Conservation (phyloP, 2,329 filamentous ascomycete species). For the Penicillium sumatraense region DNA sequence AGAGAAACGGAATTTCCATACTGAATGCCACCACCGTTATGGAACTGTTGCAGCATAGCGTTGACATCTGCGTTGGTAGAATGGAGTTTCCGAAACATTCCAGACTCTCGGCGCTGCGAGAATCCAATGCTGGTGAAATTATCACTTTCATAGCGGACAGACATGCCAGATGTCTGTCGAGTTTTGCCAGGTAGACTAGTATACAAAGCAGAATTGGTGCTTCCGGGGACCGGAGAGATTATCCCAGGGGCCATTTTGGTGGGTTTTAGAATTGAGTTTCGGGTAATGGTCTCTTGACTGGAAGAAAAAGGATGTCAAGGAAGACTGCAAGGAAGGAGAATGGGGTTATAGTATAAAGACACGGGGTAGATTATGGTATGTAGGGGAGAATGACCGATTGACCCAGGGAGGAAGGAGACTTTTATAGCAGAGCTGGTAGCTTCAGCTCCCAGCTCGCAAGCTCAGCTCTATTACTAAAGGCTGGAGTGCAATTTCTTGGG, state of each 20-base stretch:
- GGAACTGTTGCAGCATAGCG: conserved; percentile 33
- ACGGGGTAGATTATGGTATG: too few relatives aligned
- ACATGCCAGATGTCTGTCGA: conserved; percentile 19
- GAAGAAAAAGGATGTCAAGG: too few relatives aligned
- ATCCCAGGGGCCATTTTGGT: conserved; percentile 25
- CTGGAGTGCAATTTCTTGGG: too few relatives aligned
- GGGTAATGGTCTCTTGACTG: too few relatives aligned
- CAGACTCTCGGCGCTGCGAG: conserved; percentile 21
- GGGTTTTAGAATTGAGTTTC: conserved; percentile 2
- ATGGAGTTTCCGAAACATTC: conserved; percentile 28
- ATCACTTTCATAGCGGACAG: conserved; percentile 24
- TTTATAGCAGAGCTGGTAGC: too few relatives aligned
- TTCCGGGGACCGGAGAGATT: conserved; percentile 23
- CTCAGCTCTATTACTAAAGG: too few relatives aligned
- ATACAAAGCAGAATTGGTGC: conserved; percentile 19
- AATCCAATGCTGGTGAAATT: conserved; percentile 23
- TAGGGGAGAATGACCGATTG: too few relatives aligned
- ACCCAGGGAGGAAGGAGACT: too few relatives aligned
- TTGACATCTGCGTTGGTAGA: conserved; percentile 36
- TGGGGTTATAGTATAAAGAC: too few relatives aligned
- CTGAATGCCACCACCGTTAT: conserved; percentile 36
- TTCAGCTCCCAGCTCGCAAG: too few relatives aligned
- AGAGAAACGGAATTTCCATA: conserved; percentile 31
- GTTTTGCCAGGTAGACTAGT: conserved; percentile 16
- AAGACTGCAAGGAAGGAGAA: too few relatives aligned